phyloP scores from a whole-genome alignment of 371 early-diverging fungal genomes.

The Mucor velutinosus region DNA sequence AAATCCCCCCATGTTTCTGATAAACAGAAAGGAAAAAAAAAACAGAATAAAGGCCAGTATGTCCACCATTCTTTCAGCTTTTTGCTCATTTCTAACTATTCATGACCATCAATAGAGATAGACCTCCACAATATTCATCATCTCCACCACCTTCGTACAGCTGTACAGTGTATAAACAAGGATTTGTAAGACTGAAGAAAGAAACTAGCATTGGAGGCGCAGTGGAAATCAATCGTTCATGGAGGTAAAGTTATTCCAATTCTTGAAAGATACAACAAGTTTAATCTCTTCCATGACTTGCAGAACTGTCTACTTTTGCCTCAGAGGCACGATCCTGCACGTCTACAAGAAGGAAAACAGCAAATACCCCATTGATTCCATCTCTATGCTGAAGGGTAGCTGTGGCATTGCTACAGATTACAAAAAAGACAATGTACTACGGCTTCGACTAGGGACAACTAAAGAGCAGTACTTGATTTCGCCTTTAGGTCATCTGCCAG shows the following conservation, averaged over 20 bases:
- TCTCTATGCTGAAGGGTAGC: slow-evolving; percentile 20
- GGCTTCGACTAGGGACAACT: slow-evolving; percentile 5
- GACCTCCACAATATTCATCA: neutral
- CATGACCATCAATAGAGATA: neutral
- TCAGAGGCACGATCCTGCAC: slow-evolving; percentile 14
- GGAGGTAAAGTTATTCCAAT: slow-evolving; percentile 30
- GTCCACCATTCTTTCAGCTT: neutral
- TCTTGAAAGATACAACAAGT: neutral
- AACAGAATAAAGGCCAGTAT: neutral
- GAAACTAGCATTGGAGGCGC: slow-evolving; percentile 17
- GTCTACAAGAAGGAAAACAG: neutral
- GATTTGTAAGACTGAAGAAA: slow-evolving; percentile 33
- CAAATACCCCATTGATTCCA: neutral
- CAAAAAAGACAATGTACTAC: slow-evolving; percentile 14
- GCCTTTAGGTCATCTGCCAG: neutral
- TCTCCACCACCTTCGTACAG: slow-evolving; percentile 26
- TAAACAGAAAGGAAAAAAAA: neutral
- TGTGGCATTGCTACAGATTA: slow-evolving; percentile 21
- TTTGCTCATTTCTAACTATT: neutral
- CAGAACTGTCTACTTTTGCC: slow-evolving; percentile 14
- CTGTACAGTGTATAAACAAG: slow-evolving; percentile 43
- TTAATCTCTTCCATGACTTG: neutral
- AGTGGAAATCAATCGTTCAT: slow-evolving; percentile 20
- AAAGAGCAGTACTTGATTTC: slow-evolving; percentile 21
- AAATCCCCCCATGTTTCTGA: neutral